Base-by-base conservation (phyloP, 495 filamentous ascomycete species). In the Daldinia grandis region DNA sequence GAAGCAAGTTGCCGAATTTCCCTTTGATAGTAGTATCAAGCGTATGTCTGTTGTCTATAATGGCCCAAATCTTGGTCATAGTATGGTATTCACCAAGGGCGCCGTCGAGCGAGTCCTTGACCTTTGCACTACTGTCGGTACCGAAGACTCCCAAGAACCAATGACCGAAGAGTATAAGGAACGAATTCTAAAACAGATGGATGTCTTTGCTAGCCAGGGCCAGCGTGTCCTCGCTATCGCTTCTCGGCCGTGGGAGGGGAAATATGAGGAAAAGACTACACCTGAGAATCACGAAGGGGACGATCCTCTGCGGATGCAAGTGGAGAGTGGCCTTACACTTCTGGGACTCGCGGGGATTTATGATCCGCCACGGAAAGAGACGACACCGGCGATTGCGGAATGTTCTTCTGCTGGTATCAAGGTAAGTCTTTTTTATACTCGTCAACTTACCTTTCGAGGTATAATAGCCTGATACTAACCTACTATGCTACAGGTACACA, bases 11-110 rank as follows among this genome's bases (percentile, higher is more conserved):
- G 86, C 86, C 37, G 92, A 95, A 77, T 94, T 92, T 71, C 90
- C 91, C 5, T 95, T 95, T 62, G 92, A 95, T 75, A 92, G 89
- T 60, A 84, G 83, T 50, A 90, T 95, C 81, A 95, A 95, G 81
- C 87, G 89, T 58, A 95, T 95, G 92, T 90, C 91, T 25, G 91
- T 93, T 58, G 81, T 93, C 38, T 95, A 92, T 75, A 72, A 84
- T 42, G 44, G 62, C 9, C 73, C 74, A 14, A 53, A 71, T 25
- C 42, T 72, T 9, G 70, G 76, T 0, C 67, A 81, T 64, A 86
- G 82, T 44, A 74, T 89, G 30, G 82, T 93, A 4, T 94, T 93
- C 74, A 89, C 87, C 62, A 95, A 95, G 76, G 92, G 92, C 4
- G 92, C 92, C 5, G 92, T 93, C 37, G 92, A 95, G 77, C 87